Conservation (phyloP, 805 yeast species). For the Priceomyces haplophilus region DNA sequence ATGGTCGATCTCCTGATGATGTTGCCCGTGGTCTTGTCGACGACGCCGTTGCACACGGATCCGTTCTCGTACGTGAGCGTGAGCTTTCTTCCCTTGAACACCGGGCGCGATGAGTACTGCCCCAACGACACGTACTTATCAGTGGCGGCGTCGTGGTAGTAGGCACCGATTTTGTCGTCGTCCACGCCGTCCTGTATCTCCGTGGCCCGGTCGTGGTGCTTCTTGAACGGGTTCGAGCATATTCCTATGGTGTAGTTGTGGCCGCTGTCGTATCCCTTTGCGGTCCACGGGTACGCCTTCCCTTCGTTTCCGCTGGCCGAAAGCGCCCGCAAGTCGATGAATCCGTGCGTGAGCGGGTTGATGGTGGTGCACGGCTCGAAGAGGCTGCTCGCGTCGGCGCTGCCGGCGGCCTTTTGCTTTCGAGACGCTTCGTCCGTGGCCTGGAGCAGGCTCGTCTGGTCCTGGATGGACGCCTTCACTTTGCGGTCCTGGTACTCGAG, state of each 20-base stretch:
- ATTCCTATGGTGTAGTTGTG: constrained; percentile 61
- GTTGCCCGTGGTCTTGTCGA: constrained; percentile 42
- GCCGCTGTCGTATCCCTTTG: constrained; percentile 68
- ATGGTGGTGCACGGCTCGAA: constrained; percentile 38
- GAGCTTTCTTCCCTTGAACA: constrained; percentile 68
- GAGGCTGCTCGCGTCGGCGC: constrained; percentile 3
- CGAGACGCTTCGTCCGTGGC: neutral
- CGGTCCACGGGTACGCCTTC: constrained; percentile 53
- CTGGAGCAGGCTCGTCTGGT: constrained; percentile 1
- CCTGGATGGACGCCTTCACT: neutral
- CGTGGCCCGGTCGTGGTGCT: constrained; percentile 33
- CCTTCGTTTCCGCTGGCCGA: constrained; percentile 47
- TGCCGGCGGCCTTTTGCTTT: constrained; percentile 9
- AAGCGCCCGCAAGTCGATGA: constrained; percentile 52
- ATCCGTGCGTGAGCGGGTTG: constrained; percentile 42
- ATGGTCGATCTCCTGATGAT: constrained; percentile 59
- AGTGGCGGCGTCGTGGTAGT: constrained; percentile 39
- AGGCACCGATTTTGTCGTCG: constrained; percentile 40
- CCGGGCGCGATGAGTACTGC: constrained; percentile 55
- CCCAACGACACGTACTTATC: constrained; percentile 48
- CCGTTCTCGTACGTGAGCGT: constrained; percentile 71
- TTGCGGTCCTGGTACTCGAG: neutral
- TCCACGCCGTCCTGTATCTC: constrained; percentile 43
- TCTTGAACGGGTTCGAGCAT: constrained; percentile 44
- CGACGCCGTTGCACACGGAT: constrained; percentile 45